Percentiles rank a stretch among this genome's conserved stretches.
Evolutionary conservation across 2,329 filamentous ascomycete genomes (phyloP).

Genomic region (Lasiodiplodia citricola): DNA sequence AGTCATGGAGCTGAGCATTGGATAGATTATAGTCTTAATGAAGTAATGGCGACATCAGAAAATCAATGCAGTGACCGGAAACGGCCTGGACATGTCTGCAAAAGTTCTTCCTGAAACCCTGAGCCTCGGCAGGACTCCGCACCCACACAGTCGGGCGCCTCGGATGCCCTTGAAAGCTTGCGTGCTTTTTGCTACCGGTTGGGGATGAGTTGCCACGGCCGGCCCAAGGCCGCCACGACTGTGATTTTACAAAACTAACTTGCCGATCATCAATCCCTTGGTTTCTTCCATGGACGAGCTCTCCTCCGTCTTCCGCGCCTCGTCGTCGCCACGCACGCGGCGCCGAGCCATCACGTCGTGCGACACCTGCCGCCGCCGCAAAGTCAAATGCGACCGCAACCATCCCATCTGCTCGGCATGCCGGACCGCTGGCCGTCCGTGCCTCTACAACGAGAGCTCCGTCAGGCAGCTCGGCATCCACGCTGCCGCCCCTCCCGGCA

Average conservation of each 20-base stretch:
- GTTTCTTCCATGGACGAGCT: neutral
- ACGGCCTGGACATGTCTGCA: neutral
- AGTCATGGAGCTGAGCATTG: neutral
- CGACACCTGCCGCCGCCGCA: constrained; percentile 44
- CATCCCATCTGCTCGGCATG: constrained; percentile 46
- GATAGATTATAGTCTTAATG: neutral
- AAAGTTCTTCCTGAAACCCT: neutral
- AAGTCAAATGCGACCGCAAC: constrained; percentile 45
- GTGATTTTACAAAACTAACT: neutral
- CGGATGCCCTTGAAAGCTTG: neutral
- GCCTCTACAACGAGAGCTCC: constrained; percentile 35
- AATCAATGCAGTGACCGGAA: neutral
- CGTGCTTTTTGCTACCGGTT: no score
- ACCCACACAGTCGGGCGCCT: neutral
- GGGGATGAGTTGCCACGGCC: no score
- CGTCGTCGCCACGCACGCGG: neutral
- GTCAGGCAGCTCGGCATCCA: constrained; percentile 4
- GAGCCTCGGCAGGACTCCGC: neutral
- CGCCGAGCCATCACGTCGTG: constrained; percentile 39
- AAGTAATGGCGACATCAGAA: neutral
- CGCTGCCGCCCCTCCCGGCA: neutral
- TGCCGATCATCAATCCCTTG: no score
- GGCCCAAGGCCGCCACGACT: neutral
- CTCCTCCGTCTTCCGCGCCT: neutral
- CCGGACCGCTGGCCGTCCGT: constrained; percentile 41